Evolutionary conservation across 371 early-diverging fungal species (phyloP).

Genomic region (Nematocida ausubeli): DNA sequence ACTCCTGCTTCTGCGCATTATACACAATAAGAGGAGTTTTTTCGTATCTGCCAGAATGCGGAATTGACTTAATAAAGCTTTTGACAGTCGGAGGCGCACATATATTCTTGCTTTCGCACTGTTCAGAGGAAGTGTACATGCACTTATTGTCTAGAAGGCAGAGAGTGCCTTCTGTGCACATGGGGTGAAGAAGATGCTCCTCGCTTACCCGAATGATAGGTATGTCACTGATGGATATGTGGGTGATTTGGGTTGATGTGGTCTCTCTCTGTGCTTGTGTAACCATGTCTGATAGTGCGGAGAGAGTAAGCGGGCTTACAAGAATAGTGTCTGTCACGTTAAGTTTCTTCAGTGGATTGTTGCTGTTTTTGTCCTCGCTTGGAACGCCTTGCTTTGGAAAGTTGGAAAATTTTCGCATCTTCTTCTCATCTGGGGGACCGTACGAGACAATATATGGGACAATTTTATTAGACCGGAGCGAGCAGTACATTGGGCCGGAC

Average conservation of each 20-base stretch:
- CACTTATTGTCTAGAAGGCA: background rate
- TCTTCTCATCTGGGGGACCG: slow-evolving; percentile 1
- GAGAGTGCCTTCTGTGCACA: slow-evolving; percentile 13
- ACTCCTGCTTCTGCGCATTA: background rate
- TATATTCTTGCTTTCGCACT: background rate
- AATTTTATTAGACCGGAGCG: background rate
- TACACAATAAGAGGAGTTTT: background rate
- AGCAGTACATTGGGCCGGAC: slow-evolving; percentile 1
- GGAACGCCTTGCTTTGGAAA: background rate
- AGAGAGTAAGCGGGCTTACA: background rate
- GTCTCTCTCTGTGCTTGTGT: background rate
- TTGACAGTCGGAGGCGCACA: background rate
- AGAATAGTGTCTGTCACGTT: slow-evolving; percentile 13
- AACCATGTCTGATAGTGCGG: background rate
- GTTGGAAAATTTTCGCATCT: background rate
- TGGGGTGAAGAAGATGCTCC: slow-evolving; percentile 9
- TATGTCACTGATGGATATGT: slow-evolving; percentile 12
- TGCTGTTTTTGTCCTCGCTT: background rate
- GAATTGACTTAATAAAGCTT: slow-evolving; percentile 8
- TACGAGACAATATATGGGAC: slow-evolving; percentile 16
- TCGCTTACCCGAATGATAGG: slow-evolving; percentile 1
- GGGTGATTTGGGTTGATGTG: background rate
- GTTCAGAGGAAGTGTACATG: background rate
- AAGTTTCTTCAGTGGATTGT: slow-evolving; percentile 3
- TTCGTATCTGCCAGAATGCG: background rate